Base-by-base conservation (phyloP, 345 rosid species). In the Salix dunnii region DNA sequence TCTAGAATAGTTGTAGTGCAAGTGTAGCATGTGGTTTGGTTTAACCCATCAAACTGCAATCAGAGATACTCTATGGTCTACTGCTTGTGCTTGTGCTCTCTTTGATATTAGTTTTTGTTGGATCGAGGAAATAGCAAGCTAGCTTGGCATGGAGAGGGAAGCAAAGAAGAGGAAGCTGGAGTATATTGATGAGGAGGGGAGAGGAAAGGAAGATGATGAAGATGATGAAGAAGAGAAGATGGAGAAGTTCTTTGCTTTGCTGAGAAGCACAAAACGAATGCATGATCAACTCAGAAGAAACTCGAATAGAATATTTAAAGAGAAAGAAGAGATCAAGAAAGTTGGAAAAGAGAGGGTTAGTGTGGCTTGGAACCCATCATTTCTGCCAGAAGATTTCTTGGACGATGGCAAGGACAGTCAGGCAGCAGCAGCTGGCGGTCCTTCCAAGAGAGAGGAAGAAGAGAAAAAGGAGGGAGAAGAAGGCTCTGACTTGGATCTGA, bases 181-280 rank as follows among this genome's bases (percentile, higher is more conserved):
- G 51, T 55, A 21, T 4, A 25, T 36, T 20, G 38, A 70, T 8
- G 72, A 51, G 4, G n/a, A 31, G 17, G 20, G 64, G 25, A 38
- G 10, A 12, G 46, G 23, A 17, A 11, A 46, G 61, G 8, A 36
- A 72, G 8, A 18, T 9, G 84, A 78, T 10, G 82, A 71, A 2
- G 86, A 84, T 4, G 81, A 76, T 0, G 87, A 87, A 48, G 86
- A 88, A 27, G 81, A 82, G 81, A 81, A 86, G 81, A 83, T 91
- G 79, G 87, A 87, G 81, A 84, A 81, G 86, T 81, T 91, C 84
- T 89, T 82, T 53, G 88, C 90, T 20, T 73, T 91, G 73, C 78
- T 89, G 49, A 84, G 84, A 74, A 86, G 86, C 60, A 79, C 89
- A 7, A 88, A 71, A 73, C 91, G 88, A 27, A 70, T 79, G 77